These are phyloP conservation scores for Tuber indicum DNA, from an alignment of 495 filamentous ascomycete species.

Conservation along the genomic window DNA sequence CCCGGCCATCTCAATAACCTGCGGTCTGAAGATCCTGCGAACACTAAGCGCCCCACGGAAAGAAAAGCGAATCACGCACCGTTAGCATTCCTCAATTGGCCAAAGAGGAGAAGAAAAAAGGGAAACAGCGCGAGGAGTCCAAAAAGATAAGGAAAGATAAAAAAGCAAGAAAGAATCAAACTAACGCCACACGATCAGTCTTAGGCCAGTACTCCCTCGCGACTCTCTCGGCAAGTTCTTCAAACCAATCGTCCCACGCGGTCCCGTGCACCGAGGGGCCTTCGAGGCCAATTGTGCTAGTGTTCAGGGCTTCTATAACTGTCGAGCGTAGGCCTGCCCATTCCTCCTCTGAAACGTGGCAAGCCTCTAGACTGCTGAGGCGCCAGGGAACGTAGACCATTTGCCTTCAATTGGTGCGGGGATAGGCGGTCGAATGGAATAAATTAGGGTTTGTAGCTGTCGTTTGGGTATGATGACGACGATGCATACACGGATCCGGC, in stretches of 20 bases:
- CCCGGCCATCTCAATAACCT: slow-evolving; percentile 31
- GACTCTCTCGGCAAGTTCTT: slow-evolving; percentile 21
- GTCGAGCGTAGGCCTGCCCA: slow-evolving; percentile 30
- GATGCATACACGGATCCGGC: background rate
- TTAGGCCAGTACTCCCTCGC: slow-evolving; percentile 27
- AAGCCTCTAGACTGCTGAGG: slow-evolving; percentile 24
- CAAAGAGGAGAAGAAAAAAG: background rate
- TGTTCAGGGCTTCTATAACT: slow-evolving; percentile 24
- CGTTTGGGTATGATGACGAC: background rate
- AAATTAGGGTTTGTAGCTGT: background rate
- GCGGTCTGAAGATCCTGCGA: slow-evolving; percentile 25
- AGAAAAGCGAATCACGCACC: background rate
- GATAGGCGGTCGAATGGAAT: background rate
- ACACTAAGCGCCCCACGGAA: slow-evolving; percentile 12
- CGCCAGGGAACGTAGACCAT: slow-evolving; percentile 26
- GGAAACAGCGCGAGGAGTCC: background rate
- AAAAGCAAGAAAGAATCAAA: slow-evolving; percentile 2
- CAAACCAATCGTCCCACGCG: slow-evolving; percentile 32
- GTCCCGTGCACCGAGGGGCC: slow-evolving; percentile 24
- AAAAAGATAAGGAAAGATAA: background rate
- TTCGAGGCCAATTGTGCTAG: slow-evolving; percentile 22
- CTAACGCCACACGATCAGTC: slow-evolving; percentile 5
- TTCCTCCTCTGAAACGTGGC: slow-evolving; percentile 32
- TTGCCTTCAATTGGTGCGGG: background rate
- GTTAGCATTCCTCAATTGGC: slow-evolving; percentile 1